Base-by-base conservation (phyloP, 148 eudicot species). In the Selenicereus undatus region DNA sequence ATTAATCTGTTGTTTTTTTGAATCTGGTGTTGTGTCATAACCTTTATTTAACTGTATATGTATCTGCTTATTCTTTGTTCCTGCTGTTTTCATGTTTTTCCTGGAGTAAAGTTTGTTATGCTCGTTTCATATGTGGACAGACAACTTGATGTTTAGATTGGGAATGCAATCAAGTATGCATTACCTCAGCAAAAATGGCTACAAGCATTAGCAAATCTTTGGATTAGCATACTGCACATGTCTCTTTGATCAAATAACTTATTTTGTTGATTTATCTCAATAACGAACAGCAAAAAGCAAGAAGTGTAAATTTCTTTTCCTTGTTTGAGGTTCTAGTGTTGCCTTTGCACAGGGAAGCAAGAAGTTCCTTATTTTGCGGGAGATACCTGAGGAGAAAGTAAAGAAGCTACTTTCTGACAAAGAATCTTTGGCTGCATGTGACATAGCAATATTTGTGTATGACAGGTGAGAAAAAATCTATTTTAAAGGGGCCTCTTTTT, bases 361-460 rank as follows among this genome's bases (percentile, higher is more conserved):
- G 84, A 94, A 89, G 82, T 87, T 91, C 79, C 97, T 96, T 81
- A 82, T 96, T 45, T 79, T 96, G 85, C 91, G 93, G 65, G 98
- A 96, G 88, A 92, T 94, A 76, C 94, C 97, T 27, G 98, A 92
- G 84, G 93, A 90, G 66, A 85, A 78, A 71, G 91, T 94, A 73
- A 82, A 88, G 64, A 89, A 77, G 52, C 83, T 96, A 74, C 86
- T 96, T 64, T 84, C 88, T 11, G 79, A 71, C 32, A 93, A 86
- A 85, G 97, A 93, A 77, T 89, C 93, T 56, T 85, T 94, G 77
- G 98, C 97, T 76, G 85, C 90, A 22, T 96, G 99, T 77, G 98
- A 96, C 75, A 84, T 92, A 51, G 98, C 98, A 71, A 84, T 96
- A 69, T 96, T 96, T 89, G 91, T 96, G 22, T 91, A 93, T 89